Percentiles rank a stretch among this genome's conserved stretches.
These are phyloP conservation scores for Dothideomycetidae sp. DNA, from an alignment of 2,329 filamentous ascomycete species.

Conservation along the genomic window DNA sequence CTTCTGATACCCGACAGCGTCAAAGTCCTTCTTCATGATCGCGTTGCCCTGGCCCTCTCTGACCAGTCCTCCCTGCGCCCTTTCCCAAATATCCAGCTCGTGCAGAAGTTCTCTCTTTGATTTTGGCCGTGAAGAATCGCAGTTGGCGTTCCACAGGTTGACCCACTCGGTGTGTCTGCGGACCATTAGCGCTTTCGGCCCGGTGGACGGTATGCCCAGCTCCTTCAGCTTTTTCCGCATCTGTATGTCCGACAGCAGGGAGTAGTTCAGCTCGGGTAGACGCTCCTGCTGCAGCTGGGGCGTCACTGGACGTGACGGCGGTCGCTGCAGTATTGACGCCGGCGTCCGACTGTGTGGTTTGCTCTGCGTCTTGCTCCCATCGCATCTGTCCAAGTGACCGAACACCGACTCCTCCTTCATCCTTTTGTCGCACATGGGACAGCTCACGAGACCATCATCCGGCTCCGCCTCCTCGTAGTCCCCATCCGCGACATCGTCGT, in stretches of 20 bases:
- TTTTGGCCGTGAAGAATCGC: constrained; percentile 64
- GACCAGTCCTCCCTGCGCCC: constrained; percentile 55
- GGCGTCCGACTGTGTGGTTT: constrained; percentile 15
- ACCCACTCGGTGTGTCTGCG: constrained; percentile 83
- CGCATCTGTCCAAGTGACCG: constrained; percentile 61
- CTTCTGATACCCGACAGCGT: constrained; percentile 59
- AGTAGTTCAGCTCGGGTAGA: constrained; percentile 72
- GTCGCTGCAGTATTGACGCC: constrained; percentile 6
- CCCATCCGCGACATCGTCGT: constrained; percentile 29
- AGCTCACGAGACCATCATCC: constrained; percentile 66
- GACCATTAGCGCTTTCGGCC: constrained; percentile 56
- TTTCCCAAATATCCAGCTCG: constrained; percentile 78
- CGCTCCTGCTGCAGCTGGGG: constrained; percentile 37
- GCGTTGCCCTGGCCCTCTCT: constrained; percentile 27
- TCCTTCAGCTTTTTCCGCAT: constrained; percentile 72
- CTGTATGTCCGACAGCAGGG: constrained; percentile 63
- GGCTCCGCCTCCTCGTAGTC: constrained; percentile 23
- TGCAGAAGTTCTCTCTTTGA: constrained; percentile 55
- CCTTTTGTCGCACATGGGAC: constrained; percentile 65
- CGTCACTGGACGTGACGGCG: constrained; percentile 1
- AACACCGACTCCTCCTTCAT: constrained; percentile 75
- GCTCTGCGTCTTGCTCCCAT: constrained; percentile 21
- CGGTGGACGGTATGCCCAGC: constrained; percentile 59
- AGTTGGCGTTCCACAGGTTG: constrained; percentile 94
- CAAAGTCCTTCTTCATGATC: constrained; percentile 80